Percentiles rank a stretch among this genome's conserved stretches.
phyloP scores from a whole-genome alignment of 805 yeast genomes.

The Lipomyces yamanashiensis region DNA sequence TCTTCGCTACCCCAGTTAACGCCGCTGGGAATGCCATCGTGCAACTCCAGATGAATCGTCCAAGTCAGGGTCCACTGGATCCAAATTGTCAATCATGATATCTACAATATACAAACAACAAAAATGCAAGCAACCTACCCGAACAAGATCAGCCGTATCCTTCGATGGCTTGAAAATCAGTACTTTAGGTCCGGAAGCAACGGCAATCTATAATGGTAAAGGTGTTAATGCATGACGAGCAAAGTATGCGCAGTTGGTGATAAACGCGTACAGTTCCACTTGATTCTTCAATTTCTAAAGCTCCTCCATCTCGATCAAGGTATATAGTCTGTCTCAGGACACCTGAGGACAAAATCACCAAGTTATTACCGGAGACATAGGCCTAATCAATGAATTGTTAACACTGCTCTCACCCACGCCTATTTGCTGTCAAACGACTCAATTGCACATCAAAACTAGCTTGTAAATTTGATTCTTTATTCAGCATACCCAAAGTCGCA shows the following conservation, averaged over 20 bases:
- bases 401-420: neutral
- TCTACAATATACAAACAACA: neutral
- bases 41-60: conserved; percentile 31
- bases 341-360: conserved; percentile 64
- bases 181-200: conserved; percentile 35
- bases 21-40: conserved; percentile 34
- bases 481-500: conserved; percentile 55
- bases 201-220: conserved; percentile 32
- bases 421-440: neutral
- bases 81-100: neutral
- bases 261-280: conserved; percentile 53
- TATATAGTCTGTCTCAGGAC: conserved; percentile 75
- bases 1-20: conserved; percentile 35
- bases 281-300: conserved; percentile 64
- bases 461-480: too few relatives aligned
- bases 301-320: conserved; percentile 65
- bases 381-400: conserved; percentile 44
- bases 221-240: neutral
- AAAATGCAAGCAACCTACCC: conserved; percentile 3
- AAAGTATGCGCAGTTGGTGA: neutral
- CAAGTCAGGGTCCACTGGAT: conserved; percentile 30
- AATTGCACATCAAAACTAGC: neutral
- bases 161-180: conserved; percentile 26
- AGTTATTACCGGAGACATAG: conserved; percentile 87
- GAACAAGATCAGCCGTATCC: conserved; percentile 15